phyloP scores from a whole-genome alignment of 345 rosid species.

The Citrus inodora region DNA sequence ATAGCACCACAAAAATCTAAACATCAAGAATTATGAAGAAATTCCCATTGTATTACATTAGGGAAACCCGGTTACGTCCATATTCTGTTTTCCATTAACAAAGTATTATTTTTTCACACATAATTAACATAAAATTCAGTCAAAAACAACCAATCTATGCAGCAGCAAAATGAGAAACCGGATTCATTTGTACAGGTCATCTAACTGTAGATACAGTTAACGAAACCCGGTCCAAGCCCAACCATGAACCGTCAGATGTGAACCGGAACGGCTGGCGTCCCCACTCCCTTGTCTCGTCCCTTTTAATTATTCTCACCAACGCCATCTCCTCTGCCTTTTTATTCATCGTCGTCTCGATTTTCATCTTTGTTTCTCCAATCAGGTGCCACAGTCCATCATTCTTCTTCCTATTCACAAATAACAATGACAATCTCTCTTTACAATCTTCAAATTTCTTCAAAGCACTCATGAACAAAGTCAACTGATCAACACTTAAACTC shows the following conservation, averaged over 20 bases:
- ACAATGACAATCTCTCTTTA: constrained; percentile 25
- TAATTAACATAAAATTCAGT: no score
- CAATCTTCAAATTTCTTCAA: constrained; percentile 38
- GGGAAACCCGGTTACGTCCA: no score
- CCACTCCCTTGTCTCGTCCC: constrained; percentile 11
- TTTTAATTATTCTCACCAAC: constrained; percentile 9
- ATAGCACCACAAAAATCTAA: no score
- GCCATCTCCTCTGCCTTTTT: constrained; percentile 20
- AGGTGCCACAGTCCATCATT: constrained; percentile 50
- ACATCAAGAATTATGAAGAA: no score
- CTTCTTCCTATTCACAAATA: constrained; percentile 44
- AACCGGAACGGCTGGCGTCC: background rate
- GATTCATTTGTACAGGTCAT: background rate
- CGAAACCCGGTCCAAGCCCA: constrained; percentile 3
- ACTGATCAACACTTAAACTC: constrained; percentile 30
- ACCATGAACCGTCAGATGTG: background rate
- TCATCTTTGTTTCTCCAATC: constrained; percentile 18
- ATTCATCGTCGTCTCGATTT: constrained; percentile 9
- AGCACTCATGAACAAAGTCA: constrained; percentile 24
- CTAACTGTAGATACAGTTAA: background rate
- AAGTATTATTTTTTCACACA: no score
- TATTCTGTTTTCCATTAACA: no score
- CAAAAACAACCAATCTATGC: no score
- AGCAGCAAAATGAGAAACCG: background rate
- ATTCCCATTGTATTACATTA: no score